Evolutionary conservation across 2,329 filamentous ascomycete species (phyloP).

Genomic region (Penicillium sp.): DNA sequence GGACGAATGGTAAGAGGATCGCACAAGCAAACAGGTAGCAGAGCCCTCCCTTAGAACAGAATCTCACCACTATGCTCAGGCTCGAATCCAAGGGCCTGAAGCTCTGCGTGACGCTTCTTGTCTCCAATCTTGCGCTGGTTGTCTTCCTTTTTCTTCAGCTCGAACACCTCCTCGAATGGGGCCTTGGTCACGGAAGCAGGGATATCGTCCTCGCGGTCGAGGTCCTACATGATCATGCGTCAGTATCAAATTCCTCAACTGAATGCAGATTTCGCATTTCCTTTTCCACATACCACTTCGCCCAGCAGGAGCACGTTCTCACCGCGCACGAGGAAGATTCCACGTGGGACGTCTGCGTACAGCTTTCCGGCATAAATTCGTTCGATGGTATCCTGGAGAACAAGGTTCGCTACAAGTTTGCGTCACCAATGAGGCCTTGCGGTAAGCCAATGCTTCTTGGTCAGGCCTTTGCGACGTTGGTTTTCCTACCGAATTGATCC

Average conservation of each 20-base stretch:
- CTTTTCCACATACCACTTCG: slow-evolving; percentile 65
- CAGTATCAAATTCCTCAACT: slow-evolving; percentile 2
- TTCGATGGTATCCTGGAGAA: slow-evolving; percentile 90
- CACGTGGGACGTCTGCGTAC: slow-evolving; percentile 82
- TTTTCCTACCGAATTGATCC: slow-evolving; percentile 87
- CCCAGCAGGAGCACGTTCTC: slow-evolving; percentile 96
- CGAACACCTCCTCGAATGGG: slow-evolving; percentile 69
- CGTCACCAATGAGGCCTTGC: neutral
- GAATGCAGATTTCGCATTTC: neutral
- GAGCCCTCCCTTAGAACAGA: slow-evolving; percentile 56
- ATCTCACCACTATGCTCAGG: slow-evolving; percentile 79
- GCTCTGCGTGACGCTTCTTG: slow-evolving; percentile 69
- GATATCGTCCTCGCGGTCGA: slow-evolving; percentile 91
- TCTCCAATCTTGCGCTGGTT: slow-evolving; percentile 69
- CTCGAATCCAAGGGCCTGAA: slow-evolving; percentile 81
- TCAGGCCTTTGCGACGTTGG: slow-evolving; percentile 7
- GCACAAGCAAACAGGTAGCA: slow-evolving; percentile 1
- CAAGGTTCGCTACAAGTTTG: slow-evolving; percentile 74
- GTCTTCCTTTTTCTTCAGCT: slow-evolving; percentile 72
- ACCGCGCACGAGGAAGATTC: slow-evolving; percentile 87
- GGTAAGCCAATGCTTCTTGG: slow-evolving; percentile 8
- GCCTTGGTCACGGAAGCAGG: slow-evolving; percentile 69
- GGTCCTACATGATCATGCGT: slow-evolving; percentile 58
- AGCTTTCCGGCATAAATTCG: slow-evolving; percentile 74
- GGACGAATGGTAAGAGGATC: neutral